Evolutionary conservation across 345 rosid species (phyloP).

Genomic region (Euphorbia tirucalli): DNA sequence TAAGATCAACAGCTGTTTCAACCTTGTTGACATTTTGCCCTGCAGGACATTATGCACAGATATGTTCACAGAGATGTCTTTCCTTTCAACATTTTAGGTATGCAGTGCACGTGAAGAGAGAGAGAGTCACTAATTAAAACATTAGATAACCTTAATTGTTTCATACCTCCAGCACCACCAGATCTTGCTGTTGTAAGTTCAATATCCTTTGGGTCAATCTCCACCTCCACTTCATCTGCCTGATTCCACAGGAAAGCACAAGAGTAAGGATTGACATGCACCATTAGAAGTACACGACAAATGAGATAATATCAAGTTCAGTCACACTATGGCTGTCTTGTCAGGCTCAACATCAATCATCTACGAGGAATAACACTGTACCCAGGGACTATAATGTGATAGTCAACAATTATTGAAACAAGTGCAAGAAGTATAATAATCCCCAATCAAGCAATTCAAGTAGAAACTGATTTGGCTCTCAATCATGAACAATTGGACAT

Average conservation of each 20-base stretch:
- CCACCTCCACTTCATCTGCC: conserved; percentile 98
- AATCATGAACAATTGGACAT: background rate
- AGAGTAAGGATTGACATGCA: conserved; percentile 1
- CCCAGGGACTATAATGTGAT: background rate
- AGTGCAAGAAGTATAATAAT: conserved; percentile 4
- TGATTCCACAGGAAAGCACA: conserved; percentile 28
- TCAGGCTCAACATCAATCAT: conserved; percentile 6
- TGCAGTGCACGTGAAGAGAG: background rate
- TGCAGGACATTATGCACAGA: conserved; percentile 36
- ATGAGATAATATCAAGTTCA: conserved; percentile 4
- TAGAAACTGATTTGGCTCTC: background rate
- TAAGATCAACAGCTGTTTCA: conserved; percentile 92
- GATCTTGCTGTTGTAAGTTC: conserved; percentile 95
- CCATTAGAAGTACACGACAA: background rate
- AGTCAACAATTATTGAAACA: background rate
- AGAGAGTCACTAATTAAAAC: conserved; percentile 3
- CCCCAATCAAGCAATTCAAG: background rate
- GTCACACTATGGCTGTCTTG: background rate
- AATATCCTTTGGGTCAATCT: conserved; percentile 88
- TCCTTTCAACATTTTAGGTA: background rate
- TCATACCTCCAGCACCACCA: conserved; percentile 96
- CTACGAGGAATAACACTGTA: background rate
- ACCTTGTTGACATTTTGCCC: conserved; percentile 98
- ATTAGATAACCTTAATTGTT: conserved; percentile 6
- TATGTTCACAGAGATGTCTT: conserved; percentile 5